Evolutionary conservation across 78 protist species (phyloP).

Genomic region (Planoprotostelium fungivorum): DNA sequence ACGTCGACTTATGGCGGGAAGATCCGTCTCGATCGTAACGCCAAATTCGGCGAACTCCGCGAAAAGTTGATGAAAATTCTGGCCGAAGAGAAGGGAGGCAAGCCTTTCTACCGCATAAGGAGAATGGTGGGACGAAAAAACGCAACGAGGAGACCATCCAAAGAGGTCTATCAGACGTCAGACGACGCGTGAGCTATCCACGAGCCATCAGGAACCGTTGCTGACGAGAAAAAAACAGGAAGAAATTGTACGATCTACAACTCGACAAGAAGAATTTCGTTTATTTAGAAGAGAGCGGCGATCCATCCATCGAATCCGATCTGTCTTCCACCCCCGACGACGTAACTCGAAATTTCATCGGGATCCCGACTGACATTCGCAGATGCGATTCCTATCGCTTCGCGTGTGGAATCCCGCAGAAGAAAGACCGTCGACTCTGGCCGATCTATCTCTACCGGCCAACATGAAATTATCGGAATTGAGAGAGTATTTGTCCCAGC

Average conservation of each 20-base stretch:
- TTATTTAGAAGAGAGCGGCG: not conserved
- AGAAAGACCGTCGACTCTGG: not conserved
- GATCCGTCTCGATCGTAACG: not conserved
- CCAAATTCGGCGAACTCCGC: not conserved
- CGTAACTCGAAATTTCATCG: not conserved
- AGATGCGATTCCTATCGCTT: not conserved
- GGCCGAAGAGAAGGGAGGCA: not conserved
- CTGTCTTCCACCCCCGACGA: not conserved
- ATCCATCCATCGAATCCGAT: not conserved
- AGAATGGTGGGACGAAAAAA: not conserved
- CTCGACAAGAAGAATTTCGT: not conserved
- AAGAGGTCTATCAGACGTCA: not conserved
- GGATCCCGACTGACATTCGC: not conserved
- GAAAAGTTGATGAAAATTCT: not conserved
- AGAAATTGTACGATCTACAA: not conserved
- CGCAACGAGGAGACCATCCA: not conserved
- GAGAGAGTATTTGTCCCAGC: not conserved
- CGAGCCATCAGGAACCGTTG: not conserved
- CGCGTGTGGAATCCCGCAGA: not conserved
- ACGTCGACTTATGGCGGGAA: not conserved
- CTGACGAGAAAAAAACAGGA: not conserved
- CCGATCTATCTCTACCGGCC: not conserved
- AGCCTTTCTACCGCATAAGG: not conserved
- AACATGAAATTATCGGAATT: not conserved
- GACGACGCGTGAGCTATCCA: not conserved